Evolutionary conservation across 371 early-diverging fungal genomes (phyloP), one percentile per base, ranked within the genome.

Genomic region (Mucor lusitanicus): DNA sequence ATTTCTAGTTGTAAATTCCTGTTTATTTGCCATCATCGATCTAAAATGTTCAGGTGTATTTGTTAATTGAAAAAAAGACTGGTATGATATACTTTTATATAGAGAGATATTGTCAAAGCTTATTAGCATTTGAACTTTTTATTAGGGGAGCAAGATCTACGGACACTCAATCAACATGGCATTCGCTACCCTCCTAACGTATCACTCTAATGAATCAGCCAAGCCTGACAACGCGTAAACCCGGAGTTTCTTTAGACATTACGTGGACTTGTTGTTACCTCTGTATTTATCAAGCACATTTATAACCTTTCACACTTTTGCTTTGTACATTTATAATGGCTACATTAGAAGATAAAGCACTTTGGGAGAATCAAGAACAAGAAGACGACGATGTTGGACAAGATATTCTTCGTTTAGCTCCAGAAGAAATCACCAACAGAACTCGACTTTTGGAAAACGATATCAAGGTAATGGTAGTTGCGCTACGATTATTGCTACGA

Each of bases 401-500:
- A 62, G 99, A 99, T 67, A 95, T 99, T 74, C 85, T 94, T 73
- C 90, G 94, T 48, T 83, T 92, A 30, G 83, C 87, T 72, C 93
- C 93, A 54, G 97, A 97, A 66, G 98, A 99, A 72, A 95, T 99
- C 68, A 83, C 80, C 65, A 96, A 94, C 77, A 88, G 98, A 73
- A 90, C 94, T 25, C 87, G 96, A 72, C 89, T 99, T 55, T 86
- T 99, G 65, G 98, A 98, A 71, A 97, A 97, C 75, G 98, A 98
- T 77, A 93, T 97, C 78, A 95, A 97, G 87, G 96, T 96, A 79
- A 56, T 19, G n/a, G 21, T 12, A 9, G 58, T 25, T 32, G 48
- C 30, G 11, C 17, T 12, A 8, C 21, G 6, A 21, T 6, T 0
- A 46, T 46, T 46, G 13, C 27, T 11, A 23, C 15, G 4, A 3